Percentiles rank a stretch among this genome's conserved stretches.
Evolutionary conservation across 2,329 filamentous ascomycete genomes (phyloP).

Genomic region (Mycosphaerella sp.): DNA sequence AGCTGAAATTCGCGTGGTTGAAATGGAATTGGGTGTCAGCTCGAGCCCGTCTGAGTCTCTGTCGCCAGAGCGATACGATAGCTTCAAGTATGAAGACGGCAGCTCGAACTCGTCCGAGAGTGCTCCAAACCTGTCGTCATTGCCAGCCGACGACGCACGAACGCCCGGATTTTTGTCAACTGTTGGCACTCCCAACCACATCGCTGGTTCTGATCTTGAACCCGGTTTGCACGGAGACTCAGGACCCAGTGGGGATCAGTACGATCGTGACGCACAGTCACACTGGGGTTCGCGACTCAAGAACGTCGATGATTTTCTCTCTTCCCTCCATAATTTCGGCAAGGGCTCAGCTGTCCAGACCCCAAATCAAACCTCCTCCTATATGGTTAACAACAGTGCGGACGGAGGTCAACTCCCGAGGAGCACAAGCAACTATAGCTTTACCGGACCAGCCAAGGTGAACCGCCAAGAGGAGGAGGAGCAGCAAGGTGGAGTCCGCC

Average conservation of each 20-base stretch:
- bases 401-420: background rate
- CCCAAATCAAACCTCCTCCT: background rate
- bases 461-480: background rate
- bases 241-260: background rate
- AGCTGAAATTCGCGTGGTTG: conserved; percentile 10
- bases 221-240: background rate
- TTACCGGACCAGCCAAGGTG: background rate
- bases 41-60: background rate
- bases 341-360: background rate
- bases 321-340: conserved; percentile 1
- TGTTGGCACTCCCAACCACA: conserved; percentile 6
- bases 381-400: background rate
- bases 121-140: conserved; percentile 8
- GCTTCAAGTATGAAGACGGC: conserved; percentile 1
- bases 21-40: conserved; percentile 1
- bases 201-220: background rate
- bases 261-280: background rate
- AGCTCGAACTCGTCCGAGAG: conserved; percentile 7
- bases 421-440: conserved; percentile 1
- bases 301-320: conserved; percentile 2
- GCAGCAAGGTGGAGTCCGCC: background rate
- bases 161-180: conserved; percentile 7
- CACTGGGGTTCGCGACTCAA: conserved; percentile 8
- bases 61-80: conserved; percentile 10
- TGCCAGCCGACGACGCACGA: conserved; percentile 9